Evolutionary conservation across 1,284 basidiomycete species (phyloP).

Genomic region (Cutaneotrichosporon mucoides): DNA sequence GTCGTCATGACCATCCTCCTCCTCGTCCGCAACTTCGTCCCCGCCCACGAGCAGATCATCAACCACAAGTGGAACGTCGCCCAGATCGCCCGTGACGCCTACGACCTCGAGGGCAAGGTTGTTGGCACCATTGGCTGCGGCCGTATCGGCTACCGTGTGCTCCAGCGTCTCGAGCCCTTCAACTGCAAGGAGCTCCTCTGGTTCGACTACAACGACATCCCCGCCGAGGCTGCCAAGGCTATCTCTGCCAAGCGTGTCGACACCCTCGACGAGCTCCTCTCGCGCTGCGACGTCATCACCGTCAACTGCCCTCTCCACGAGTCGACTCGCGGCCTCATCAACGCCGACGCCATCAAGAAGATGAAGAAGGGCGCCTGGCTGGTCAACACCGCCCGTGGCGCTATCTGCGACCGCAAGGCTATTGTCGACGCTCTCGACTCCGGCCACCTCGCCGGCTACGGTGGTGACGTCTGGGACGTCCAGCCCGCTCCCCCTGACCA

Average conservation of each 20-base stretch:
- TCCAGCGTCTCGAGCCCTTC: constrained; percentile 83
- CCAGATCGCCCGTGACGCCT: constrained; percentile 71
- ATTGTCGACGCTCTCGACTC: constrained; percentile 71
- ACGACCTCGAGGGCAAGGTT: constrained; percentile 85
- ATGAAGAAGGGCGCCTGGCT: constrained; percentile 90
- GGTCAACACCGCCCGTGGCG: constrained; percentile 90
- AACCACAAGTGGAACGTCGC: constrained; percentile 82
- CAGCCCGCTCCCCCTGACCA: constrained; percentile 83
- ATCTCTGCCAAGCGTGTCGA: constrained; percentile 73
- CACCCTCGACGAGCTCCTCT: constrained; percentile 79
- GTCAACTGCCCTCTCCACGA: constrained; percentile 86
- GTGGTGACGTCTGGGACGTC: constrained; percentile 70
- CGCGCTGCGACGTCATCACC: constrained; percentile 52
- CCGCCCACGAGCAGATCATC: constrained; percentile 66
- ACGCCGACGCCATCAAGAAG: constrained; percentile 75
- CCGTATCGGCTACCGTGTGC: constrained; percentile 82
- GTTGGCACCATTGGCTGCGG: constrained; percentile 84
- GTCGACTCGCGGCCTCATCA: constrained; percentile 73
- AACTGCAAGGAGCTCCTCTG: constrained; percentile 87
- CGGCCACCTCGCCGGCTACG: constrained; percentile 69
- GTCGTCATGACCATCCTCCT: constrained; percentile 71
- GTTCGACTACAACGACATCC: constrained; percentile 83
- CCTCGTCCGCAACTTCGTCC: constrained; percentile 73
- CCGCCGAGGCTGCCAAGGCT: constrained; percentile 65
- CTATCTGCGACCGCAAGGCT: constrained; percentile 80